A percentile compares a stretch with the other conserved stretches of the same genome.
phyloP scores from a whole-genome alignment of 2,329 filamentous ascomycete species.

The Pyrenophora teres region DNA sequence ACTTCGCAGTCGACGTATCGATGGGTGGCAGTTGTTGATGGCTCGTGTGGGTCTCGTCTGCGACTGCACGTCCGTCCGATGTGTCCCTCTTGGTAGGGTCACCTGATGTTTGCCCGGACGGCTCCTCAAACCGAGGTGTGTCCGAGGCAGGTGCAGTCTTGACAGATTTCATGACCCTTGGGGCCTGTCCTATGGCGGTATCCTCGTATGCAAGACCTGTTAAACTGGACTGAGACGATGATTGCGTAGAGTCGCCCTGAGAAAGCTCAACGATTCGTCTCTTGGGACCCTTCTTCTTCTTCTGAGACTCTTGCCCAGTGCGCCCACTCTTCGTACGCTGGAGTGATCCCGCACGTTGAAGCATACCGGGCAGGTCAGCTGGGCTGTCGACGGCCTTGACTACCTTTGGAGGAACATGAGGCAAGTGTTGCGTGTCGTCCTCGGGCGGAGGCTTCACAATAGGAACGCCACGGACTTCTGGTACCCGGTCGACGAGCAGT shows the following conservation, averaged over 20 bases:
- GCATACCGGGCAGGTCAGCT: constrained; percentile 20
- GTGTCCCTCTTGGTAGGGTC: constrained; percentile 38
- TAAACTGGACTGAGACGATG: constrained; percentile 31
- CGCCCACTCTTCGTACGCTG: constrained; percentile 45
- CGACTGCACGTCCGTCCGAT: constrained; percentile 26
- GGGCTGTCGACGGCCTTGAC: constrained; percentile 33
- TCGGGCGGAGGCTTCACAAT: constrained; percentile 72
- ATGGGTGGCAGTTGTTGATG: constrained; percentile 40
- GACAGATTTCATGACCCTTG: constrained; percentile 21
- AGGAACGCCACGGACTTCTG: constrained; percentile 75
- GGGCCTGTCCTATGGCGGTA: constrained; percentile 24
- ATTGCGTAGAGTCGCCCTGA: constrained; percentile 49
- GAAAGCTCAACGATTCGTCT: constrained; percentile 64
- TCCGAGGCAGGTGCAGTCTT: constrained; percentile 17
- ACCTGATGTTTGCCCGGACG: constrained; percentile 26
- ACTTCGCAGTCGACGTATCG: constrained; percentile 35
- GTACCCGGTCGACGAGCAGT: constrained; percentile 78
- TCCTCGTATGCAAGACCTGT: constrained; percentile 38
- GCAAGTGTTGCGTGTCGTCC: constrained; percentile 62
- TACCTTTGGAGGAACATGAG: constrained; percentile 64
- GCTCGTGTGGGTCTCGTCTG: constrained; percentile 27
- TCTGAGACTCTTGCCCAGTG: constrained; percentile 54
- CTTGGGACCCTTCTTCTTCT: constrained; percentile 62
- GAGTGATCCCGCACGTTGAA: constrained; percentile 34
- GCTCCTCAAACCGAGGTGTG: constrained; percentile 37